phyloP scores from a whole-genome alignment of 1,284 basidiomycete genomes.

The Ustilago bromivora region DNA sequence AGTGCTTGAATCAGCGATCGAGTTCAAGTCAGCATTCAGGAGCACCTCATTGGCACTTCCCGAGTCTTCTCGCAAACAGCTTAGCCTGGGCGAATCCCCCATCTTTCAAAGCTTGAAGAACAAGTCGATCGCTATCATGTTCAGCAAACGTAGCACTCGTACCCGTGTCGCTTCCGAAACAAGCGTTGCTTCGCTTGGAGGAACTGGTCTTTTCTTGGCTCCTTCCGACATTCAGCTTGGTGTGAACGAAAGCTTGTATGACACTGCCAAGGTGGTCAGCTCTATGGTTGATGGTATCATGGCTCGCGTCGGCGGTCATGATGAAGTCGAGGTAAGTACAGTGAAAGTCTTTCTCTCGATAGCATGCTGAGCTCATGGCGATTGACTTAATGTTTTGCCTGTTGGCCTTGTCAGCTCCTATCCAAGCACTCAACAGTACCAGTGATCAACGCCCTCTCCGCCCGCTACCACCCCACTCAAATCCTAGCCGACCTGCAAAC shows the following conservation, averaged over 20 bases:
- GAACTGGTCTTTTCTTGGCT: slow-evolving; percentile 92
- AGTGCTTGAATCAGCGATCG: slow-evolving; percentile 76
- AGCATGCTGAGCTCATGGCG: not conserved
- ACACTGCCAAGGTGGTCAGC: slow-evolving; percentile 84
- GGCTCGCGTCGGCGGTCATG: slow-evolving; percentile 91
- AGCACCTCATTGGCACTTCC: slow-evolving; percentile 73
- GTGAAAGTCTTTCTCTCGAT: not conserved
- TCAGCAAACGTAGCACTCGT: slow-evolving; percentile 91
- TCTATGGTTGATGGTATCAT: slow-evolving; percentile 98
- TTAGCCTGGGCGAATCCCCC: slow-evolving; percentile 33
- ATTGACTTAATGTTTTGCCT: not conserved
- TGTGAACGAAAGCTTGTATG: slow-evolving; percentile 89
- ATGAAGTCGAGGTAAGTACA: slow-evolving; percentile 78
- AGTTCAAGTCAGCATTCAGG: slow-evolving; percentile 75
- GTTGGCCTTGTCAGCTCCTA: slow-evolving; percentile 73
- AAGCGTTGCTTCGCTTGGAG: slow-evolving; percentile 70
- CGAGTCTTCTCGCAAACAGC: slow-evolving; percentile 38
- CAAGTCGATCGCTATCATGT: slow-evolving; percentile 88
- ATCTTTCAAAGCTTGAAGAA: slow-evolving; percentile 76
- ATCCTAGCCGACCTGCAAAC: slow-evolving; percentile 93
- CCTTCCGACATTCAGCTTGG: slow-evolving; percentile 92
- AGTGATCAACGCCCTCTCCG: slow-evolving; percentile 93
- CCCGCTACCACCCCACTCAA: slow-evolving; percentile 96
- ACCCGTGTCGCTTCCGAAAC: slow-evolving; percentile 92
- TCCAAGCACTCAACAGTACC: slow-evolving; percentile 90